Base-by-base conservation (phyloP, 345 rosid genomes). In the Abelmoschus esculentus region DNA sequence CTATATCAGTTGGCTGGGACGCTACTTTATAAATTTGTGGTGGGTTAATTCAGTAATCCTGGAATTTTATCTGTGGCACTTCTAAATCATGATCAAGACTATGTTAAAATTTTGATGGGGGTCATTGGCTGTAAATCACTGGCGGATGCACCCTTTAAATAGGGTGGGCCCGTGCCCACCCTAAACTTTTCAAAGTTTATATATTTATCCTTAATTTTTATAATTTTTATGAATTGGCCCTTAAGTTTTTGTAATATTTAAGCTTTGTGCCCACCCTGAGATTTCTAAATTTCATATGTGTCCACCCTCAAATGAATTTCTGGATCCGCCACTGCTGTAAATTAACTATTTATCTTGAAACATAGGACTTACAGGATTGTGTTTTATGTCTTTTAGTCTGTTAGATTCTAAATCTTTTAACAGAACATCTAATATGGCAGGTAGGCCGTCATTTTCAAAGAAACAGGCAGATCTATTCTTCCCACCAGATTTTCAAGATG, bases 401-500 rank as follows among this genome's bases (percentile, higher is more conserved):
- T 54, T 71, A 19, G 61, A 29, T 29, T 28, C 9, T 15, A 9
- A 34, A 46, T 53, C 19, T 42, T 40, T 14, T 73, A 50, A 72
- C 65, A 54, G 34, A 17, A 65, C 56, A 32, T 50, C 11, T 14
- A 38, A 62, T 49, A 60, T 73, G 66, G 56, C 91, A 93, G 99
- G 99, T 72, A 95, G 89, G 70, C 89, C 98, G 58, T 86, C 99
- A 32, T 95, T 90, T 80, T 73, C 96, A 7, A 91, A 95, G 86
- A 95, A 91, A 69, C 93, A 91, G 78, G 98, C 98, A 7, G 99
- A 95, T 84, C 98, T 95, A 66, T 91, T 92, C 81, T 91, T 91
- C 34, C 99, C 98, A n/a, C 99, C 99, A 31, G 99, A 95, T 83
- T 95, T 95, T 83, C 93, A 89, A 13, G 99, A 95, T 77, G 99